Evolutionary conservation across 108 stramenopile species (phyloP), one percentile per base, ranked within the genome.

Genomic region (Cyclotella sp.): DNA sequence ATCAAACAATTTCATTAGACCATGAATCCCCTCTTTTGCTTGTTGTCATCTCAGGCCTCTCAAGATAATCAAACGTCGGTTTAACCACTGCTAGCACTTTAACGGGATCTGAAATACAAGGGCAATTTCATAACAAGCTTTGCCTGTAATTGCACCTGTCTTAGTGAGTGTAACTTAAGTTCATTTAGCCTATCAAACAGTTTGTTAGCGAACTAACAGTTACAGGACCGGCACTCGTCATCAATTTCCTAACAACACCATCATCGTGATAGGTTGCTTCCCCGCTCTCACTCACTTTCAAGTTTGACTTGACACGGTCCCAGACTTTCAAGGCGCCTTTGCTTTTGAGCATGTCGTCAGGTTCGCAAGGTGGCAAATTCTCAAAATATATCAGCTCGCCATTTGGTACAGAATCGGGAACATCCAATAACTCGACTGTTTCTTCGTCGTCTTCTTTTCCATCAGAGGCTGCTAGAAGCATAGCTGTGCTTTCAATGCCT

Each of bases 241-340:
- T 69, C 27, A 94, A 76, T 67, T 81, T 71, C 27, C 73, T 58
- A 29, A 66, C 18, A 22, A 51, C 60, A 21, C 75, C 82, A 21
- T 84, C 90, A 65, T 86, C 81, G 21, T 72, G 49, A 79, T 84
- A 93, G 3, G 58, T 76, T 29, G 85, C 92, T 67, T 91, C 92
- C 10, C 90, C 89, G 43, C 74, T 61, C 27, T 53, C 77, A 45
- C 88, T 91, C 15, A 85, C 75, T 69, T 77, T 70, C 18, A 95
- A 77, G 12, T 74, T 59, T 12, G 84, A 64, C 59, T 93, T 93
- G 0, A 88, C 88, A 44, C 95, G 68, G 53, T 93, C 92, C 76
- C 85, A 95, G 24, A 84, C 92, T 68, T 95, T 95, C 70, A 93
- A 63, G 14, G 95, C 95, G 19, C 95, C 95, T 74, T 95, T 95